phyloP scores from a whole-genome alignment of 331 rosid species.

The Erythrophleum ivorense region DNA sequence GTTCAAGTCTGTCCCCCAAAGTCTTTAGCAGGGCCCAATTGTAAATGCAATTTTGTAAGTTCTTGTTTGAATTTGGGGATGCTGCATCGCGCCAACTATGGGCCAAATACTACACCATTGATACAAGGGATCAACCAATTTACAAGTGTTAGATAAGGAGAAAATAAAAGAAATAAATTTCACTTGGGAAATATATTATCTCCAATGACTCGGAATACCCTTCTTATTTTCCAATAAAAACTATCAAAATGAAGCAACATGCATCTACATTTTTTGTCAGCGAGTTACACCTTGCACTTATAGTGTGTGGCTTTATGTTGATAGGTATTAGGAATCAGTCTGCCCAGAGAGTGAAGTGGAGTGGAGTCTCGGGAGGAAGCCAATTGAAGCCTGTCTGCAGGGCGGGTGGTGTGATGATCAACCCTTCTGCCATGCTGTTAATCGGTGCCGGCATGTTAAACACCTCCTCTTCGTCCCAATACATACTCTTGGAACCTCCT shows the following conservation, averaged over 20 bases:
- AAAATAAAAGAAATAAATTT: neutral
- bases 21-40: neutral
- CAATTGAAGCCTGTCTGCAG: constrained; percentile 66
- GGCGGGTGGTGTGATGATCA: constrained; percentile 73
- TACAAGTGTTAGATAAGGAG: neutral
- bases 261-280: neutral
- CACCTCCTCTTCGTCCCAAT: constrained; percentile 72
- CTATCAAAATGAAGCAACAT: neutral
- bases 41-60: no score
- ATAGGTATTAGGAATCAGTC: neutral
- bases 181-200: neutral
- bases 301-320: no score
- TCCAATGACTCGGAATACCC: neutral
- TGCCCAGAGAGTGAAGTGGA: constrained; percentile 53
- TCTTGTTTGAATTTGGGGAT: neutral
- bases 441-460: constrained; percentile 70
- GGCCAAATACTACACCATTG: neutral
- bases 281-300: neutral
- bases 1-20: neutral
- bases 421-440: constrained; percentile 73
- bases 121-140: neutral
- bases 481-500: constrained; percentile 19
- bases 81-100: neutral
- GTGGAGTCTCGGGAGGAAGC: constrained; percentile 47
- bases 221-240: no score